Evolutionary conservation across 352 stramenopile genomes (phyloP).

Genomic region (Aphanomyces astaci): DNA sequence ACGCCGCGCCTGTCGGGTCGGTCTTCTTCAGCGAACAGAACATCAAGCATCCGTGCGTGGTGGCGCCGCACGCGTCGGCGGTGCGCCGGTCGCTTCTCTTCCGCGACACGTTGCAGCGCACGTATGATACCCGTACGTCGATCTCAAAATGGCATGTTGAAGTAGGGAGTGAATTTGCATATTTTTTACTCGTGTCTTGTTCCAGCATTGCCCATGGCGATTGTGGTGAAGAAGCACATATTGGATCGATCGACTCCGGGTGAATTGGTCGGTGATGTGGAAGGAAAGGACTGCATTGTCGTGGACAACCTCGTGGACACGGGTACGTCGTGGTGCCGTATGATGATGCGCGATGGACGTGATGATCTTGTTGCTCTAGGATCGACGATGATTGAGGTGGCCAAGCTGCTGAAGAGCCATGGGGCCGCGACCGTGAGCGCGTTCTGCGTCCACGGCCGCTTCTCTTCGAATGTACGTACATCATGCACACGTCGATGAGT

Average conservation of each 20-base stretch:
- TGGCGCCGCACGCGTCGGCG: slow-evolving; percentile 73
- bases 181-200: neutral
- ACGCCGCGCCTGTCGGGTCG: slow-evolving; percentile 74
- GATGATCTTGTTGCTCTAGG: slow-evolving; percentile 7
- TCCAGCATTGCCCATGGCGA: slow-evolving; percentile 53
- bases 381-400: slow-evolving; percentile 72
- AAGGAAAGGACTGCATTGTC: slow-evolving; percentile 79
- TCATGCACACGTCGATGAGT: no score
- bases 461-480: slow-evolving; percentile 61
- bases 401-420: slow-evolving; percentile 69
- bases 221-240: slow-evolving; percentile 79
- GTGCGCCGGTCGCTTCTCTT: slow-evolving; percentile 72
- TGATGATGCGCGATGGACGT: neutral
- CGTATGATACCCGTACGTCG: slow-evolving; percentile 45
- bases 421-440: slow-evolving; percentile 70
- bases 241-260: slow-evolving; percentile 55
- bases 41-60: slow-evolving; percentile 57
- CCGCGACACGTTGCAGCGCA: slow-evolving; percentile 71
- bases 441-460: slow-evolving; percentile 78
- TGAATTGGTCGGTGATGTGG: slow-evolving; percentile 69
- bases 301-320: slow-evolving; percentile 84
- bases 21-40: slow-evolving; percentile 82
- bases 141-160: no score
- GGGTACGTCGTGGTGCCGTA: slow-evolving; percentile 12
- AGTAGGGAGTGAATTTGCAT: no score